Percentiles rank a stretch among this genome's conserved stretches.
Evolutionary conservation across 164 flowering plant species (phyloP).

Genomic region (Aristolochia californica): DNA sequence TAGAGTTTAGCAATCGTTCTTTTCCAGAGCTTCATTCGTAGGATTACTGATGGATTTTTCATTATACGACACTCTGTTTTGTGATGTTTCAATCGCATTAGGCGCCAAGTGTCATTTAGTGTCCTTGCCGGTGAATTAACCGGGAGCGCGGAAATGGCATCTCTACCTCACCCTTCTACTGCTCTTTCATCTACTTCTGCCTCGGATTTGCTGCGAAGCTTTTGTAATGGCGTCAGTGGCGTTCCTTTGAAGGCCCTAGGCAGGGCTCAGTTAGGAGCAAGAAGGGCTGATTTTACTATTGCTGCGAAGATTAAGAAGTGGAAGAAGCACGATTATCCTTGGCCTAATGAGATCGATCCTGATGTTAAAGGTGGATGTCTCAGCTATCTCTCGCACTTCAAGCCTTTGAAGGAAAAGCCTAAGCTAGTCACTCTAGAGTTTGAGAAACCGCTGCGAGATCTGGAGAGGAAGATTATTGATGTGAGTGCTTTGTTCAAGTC

Average conservation of each 20-base stretch:
- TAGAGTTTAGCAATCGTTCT: no score
- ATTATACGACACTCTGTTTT: no score
- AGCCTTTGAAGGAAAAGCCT: slow-evolving; percentile 76
- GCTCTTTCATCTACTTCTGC: slow-evolving; percentile 32
- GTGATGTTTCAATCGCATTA: no score
- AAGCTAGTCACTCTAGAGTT: slow-evolving; percentile 76
- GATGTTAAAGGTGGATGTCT: slow-evolving; percentile 72
- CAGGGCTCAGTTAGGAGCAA: slow-evolving; percentile 22
- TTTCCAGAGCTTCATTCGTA: no score
- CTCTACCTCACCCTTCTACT: slow-evolving; percentile 28
- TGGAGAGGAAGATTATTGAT: slow-evolving; percentile 70
- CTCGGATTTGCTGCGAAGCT: slow-evolving; percentile 63
- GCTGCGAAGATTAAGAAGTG: slow-evolving; percentile 54
- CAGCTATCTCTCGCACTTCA: slow-evolving; percentile 65
- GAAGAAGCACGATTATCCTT: slow-evolving; percentile 73
- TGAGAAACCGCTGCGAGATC: slow-evolving; percentile 78
- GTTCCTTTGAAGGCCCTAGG: slow-evolving; percentile 29
- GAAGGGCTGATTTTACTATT: slow-evolving; percentile 24
- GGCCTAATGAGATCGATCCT: slow-evolving; percentile 70
- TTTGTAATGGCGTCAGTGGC: slow-evolving; percentile 37
- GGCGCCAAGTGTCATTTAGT: not conserved
- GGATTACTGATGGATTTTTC: no score
- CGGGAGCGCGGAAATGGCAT: slow-evolving; percentile 38
- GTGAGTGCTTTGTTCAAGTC: slow-evolving; percentile 24
- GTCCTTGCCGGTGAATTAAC: not conserved